A percentile compares a stretch with the other conserved stretches of the same genome.
phyloP scores from a whole-genome alignment of 352 stramenopile species.

The Phytophthora pini region DNA sequence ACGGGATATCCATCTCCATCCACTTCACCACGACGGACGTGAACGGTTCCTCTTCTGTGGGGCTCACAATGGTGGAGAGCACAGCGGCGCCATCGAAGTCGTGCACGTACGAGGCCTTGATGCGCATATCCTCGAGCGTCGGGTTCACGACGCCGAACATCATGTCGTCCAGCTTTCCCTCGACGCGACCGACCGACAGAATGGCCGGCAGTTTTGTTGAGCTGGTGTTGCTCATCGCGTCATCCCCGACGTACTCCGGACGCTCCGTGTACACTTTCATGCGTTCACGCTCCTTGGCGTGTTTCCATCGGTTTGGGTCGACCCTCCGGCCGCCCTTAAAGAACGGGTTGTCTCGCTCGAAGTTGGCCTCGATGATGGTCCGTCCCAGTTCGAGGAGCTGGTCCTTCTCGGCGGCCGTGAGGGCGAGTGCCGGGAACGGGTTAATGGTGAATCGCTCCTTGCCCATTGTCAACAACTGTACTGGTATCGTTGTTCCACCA shows the following conservation, averaged over 20 bases:
- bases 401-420: slow-evolving; percentile 36
- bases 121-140: slow-evolving; percentile 40
- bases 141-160: slow-evolving; percentile 45
- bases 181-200: slow-evolving; percentile 34
- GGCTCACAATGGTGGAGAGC: slow-evolving; percentile 36
- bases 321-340: slow-evolving; percentile 30
- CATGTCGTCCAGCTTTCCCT: slow-evolving; percentile 44
- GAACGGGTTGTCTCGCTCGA: slow-evolving; percentile 37
- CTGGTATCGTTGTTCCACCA: slow-evolving; percentile 7
- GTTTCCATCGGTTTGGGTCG: slow-evolving; percentile 37
- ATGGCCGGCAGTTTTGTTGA: slow-evolving; percentile 35
- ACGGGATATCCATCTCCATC: slow-evolving; percentile 45
- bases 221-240: slow-evolving; percentile 24
- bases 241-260: slow-evolving; percentile 26
- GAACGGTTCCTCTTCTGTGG: slow-evolving; percentile 30
- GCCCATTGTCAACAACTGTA: slow-evolving; percentile 22
- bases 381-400: slow-evolving; percentile 39
- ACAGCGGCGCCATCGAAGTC: slow-evolving; percentile 35
- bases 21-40: slow-evolving; percentile 46
- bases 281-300: slow-evolving; percentile 39
- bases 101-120: slow-evolving; percentile 37
- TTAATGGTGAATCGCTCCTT: slow-evolving; percentile 44
- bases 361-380: slow-evolving; percentile 42
- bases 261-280: slow-evolving; percentile 44
- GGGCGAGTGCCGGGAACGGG: slow-evolving; percentile 39